Percentiles rank a stretch among this genome's conserved stretches.
Conservation (phyloP, 768 basidiomycete genomes). For the Tylopilus sp. region DNA sequence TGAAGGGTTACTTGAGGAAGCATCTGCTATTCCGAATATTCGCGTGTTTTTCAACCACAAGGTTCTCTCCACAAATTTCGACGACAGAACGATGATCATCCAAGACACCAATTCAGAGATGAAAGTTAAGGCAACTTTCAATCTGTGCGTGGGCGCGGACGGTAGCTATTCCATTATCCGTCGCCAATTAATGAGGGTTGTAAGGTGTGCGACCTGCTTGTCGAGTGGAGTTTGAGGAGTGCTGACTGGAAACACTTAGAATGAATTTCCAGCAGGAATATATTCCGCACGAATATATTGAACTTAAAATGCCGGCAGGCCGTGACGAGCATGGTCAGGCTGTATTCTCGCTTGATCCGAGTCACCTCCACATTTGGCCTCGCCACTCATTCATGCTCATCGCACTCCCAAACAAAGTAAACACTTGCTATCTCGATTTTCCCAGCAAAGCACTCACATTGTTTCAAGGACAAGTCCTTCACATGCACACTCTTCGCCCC, state of each 20-base stretch:
- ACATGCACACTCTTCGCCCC: conserved; percentile 96
- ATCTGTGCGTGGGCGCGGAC: conserved; percentile 89
- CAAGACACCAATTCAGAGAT: conserved; percentile 42
- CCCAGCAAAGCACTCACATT: conserved; percentile 23
- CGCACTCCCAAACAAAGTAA: conserved; percentile 94
- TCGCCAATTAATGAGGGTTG: conserved; percentile 92
- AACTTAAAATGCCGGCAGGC: conserved; percentile 91
- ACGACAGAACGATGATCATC: conserved; percentile 52
- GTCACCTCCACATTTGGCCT: conserved; percentile 99
- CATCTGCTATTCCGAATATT: conserved; percentile 59
- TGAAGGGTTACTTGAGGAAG: conserved; percentile 76
- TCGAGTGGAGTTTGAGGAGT: conserved; percentile 3
- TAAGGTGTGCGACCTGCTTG: conserved; percentile 56
- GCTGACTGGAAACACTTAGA: conserved; percentile 42
- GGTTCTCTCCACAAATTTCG: conserved; percentile 73
- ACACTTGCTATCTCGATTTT: conserved; percentile 22
- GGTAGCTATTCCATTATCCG: conserved; percentile 91
- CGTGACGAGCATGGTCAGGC: conserved; percentile 55
- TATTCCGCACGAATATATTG: conserved; percentile 93
- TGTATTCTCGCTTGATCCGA: conserved; percentile 83
- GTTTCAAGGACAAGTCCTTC: conserved; percentile 85
- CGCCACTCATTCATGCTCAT: conserved; percentile 99
- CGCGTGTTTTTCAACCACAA: conserved; percentile 79
- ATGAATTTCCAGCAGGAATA: conserved; percentile 96
- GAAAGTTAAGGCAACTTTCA: conserved; percentile 53